Evolutionary conservation across 257 asterid species (phyloP).

Genomic region (Ajuga chamaepitys): DNA sequence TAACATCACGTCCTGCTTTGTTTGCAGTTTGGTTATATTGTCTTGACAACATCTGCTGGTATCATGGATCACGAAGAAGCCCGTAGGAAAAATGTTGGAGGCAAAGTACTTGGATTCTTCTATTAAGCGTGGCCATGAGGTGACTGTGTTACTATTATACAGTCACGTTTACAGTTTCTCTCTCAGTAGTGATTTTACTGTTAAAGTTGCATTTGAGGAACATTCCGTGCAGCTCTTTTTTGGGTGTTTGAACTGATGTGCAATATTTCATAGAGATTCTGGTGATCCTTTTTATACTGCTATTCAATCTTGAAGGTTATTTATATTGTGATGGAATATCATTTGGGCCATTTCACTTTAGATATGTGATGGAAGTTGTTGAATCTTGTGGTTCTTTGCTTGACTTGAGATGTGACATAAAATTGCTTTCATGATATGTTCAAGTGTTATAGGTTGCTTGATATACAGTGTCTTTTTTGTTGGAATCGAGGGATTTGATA

Average conservation of each 20-base stretch:
- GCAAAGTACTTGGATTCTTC: conserved; percentile 34
- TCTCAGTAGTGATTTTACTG: background rate
- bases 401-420: no score
- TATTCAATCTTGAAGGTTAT: background rate
- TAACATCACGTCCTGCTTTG: background rate
- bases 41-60: conserved; percentile 35
- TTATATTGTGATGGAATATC: background rate
- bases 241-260: background rate
- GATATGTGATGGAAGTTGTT: no score
- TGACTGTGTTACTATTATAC: background rate
- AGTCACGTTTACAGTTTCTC: background rate
- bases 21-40: conserved; percentile 32
- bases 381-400: no score
- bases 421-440: no score
- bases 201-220: background rate
- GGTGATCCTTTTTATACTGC: background rate
- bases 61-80: conserved; percentile 39
- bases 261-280: conserved; percentile 5
- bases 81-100: conserved; percentile 33
- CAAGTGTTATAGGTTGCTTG: no score
- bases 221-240: background rate
- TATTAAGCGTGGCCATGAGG: conserved; percentile 11
- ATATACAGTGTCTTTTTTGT: no score
- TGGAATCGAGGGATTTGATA: no score
- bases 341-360: no score